Conservation (phyloP, 1,284 basidiomycete genomes). For the Flammula alnicola region DNA sequence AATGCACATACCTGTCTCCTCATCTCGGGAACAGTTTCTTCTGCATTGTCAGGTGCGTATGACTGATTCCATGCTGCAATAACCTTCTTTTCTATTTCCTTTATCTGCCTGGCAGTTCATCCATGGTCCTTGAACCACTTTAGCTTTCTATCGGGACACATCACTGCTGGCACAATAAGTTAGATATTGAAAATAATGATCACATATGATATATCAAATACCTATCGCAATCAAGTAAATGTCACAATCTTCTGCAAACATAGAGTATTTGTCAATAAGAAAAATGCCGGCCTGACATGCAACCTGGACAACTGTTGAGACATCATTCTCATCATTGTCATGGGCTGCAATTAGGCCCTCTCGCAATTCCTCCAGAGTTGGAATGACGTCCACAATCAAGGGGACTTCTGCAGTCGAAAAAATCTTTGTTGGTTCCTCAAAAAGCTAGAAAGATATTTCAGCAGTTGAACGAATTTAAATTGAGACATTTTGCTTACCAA, state of each 20-base stretch:
- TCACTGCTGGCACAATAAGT: conserved; percentile 8
- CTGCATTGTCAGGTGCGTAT: no score
- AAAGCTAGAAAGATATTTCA: conserved; percentile 8
- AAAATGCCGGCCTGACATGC: conserved; percentile 9
- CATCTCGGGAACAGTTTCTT: no score
- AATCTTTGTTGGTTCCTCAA: conserved; percentile 17
- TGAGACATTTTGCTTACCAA: conserved; percentile 10
- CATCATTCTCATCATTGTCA: conserved; percentile 16
- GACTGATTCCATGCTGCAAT: no score
- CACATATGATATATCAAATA: conserved; percentile 1
- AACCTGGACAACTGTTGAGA: conserved; percentile 10
- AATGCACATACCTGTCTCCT: no score
- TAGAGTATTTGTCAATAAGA: conserved; percentile 16
- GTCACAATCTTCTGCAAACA: conserved; percentile 11
- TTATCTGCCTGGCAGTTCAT: conserved; percentile 9
- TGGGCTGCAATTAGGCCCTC: conserved; percentile 15
- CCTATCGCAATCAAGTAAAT: conserved; percentile 19
- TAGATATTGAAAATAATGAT: conserved; percentile 3
- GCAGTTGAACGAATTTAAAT: not conserved
- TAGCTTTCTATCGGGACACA: conserved; percentile 15
- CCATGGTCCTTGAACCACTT: conserved; percentile 25
- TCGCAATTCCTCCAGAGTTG: conserved; percentile 16
- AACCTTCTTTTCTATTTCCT: conserved; percentile 20
- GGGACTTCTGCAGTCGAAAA: conserved; percentile 18
- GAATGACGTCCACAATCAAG: conserved; percentile 20